These are phyloP conservation scores for Plasmopara muralis DNA, from an alignment of 352 stramenopile species.

Conservation along the genomic window DNA sequence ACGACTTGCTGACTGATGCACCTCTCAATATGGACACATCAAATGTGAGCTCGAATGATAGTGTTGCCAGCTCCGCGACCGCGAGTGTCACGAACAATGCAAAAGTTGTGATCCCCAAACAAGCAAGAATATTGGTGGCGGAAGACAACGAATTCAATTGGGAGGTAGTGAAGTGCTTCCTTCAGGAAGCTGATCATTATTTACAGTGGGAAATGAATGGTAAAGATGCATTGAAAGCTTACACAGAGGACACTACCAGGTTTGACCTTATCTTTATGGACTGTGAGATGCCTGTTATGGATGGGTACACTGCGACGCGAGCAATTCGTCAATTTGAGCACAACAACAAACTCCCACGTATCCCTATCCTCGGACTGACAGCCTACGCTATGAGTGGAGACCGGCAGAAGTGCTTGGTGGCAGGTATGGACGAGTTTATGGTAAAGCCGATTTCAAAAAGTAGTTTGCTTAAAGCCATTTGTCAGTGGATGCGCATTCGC, in stretches of 20 bases:
- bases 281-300: conserved; percentile 86
- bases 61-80: conserved; percentile 38
- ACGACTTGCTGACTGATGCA: conserved; percentile 41
- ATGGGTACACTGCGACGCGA: conserved; percentile 65
- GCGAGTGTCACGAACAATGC: conserved; percentile 28
- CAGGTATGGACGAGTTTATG: conserved; percentile 86
- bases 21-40: conserved; percentile 15
- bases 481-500: conserved; percentile 74
- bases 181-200: conserved; percentile 70
- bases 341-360: conserved; percentile 54
- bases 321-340: conserved; percentile 69
- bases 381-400: conserved; percentile 83
- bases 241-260: conserved; percentile 62
- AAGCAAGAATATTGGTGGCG: conserved; percentile 72
- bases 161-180: conserved; percentile 86
- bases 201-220: conserved; percentile 83
- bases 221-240: conserved; percentile 58
- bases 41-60: conserved; percentile 37
- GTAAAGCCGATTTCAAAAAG: conserved; percentile 79
- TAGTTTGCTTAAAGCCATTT: conserved; percentile 52
- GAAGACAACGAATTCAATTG: conserved; percentile 90
- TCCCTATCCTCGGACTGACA: conserved; percentile 79
- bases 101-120: conserved; percentile 41
- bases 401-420: conserved; percentile 73
- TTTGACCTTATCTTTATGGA: conserved; percentile 84